Evolutionary conservation across 2,329 filamentous ascomycete genomes (phyloP).

Genomic region (Lecanosticta acicola): DNA sequence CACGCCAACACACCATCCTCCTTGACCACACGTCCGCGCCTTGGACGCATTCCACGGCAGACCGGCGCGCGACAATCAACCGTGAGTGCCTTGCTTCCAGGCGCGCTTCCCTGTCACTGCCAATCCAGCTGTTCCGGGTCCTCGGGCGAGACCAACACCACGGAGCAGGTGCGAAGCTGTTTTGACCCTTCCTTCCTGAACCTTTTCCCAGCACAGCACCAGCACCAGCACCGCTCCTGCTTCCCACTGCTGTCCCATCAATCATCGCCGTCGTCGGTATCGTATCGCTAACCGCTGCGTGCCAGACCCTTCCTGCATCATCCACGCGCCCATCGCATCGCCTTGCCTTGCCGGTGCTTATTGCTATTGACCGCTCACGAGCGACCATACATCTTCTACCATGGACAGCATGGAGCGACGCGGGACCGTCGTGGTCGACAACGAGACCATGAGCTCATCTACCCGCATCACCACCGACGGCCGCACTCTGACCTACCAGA

Average conservation of each 20-base stretch:
- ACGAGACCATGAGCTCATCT: slow-evolving; percentile 51
- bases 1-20: background rate
- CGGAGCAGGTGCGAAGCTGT: background rate
- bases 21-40: background rate
- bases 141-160: background rate
- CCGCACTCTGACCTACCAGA: slow-evolving; percentile 69
- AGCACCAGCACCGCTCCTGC: background rate
- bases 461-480: slow-evolving; percentile 65
- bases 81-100: background rate
- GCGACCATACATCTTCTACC: slow-evolving; percentile 3
- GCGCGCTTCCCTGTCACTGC: background rate
- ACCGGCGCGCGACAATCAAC: background rate
- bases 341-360: too few species aligned
- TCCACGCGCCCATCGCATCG: too few species aligned
- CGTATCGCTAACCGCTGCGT: background rate
- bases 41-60: too few species aligned
- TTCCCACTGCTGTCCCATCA: background rate
- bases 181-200: background rate
- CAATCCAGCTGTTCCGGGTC: background rate
- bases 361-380: background rate
- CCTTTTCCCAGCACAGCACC: background rate
- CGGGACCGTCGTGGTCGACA: slow-evolving; percentile 45
- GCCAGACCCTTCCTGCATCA: slow-evolving; percentile 1
- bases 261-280: background rate
- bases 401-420: slow-evolving; percentile 25